Percentiles rank a stretch among this genome's conserved stretches.
Conservation (phyloP, 805 yeast genomes). For the Wickerhamiella shivajii region DNA sequence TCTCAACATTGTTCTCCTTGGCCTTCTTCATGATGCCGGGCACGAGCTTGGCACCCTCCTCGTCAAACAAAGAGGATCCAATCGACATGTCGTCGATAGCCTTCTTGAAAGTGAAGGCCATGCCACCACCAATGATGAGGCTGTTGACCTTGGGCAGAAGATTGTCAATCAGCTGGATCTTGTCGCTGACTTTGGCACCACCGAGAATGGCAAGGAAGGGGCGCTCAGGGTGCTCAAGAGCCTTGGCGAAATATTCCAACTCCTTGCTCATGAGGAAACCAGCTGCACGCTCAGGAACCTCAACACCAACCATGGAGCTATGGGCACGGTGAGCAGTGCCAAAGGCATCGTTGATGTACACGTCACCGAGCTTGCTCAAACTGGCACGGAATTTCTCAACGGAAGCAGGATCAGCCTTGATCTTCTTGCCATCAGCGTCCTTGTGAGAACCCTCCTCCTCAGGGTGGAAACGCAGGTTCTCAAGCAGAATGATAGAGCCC, state of each 20-base stretch:
- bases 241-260: conserved; percentile 93
- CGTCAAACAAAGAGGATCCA: conserved; percentile 86
- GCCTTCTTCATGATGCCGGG: conserved; percentile 90
- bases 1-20: conserved; percentile 85
- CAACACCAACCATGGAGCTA: conserved; percentile 97
- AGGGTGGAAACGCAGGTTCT: conserved; percentile 96
- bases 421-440: conserved; percentile 84
- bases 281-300: conserved; percentile 90
- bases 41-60: conserved; percentile 90
- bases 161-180: conserved; percentile 95
- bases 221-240: conserved; percentile 93
- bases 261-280: conserved; percentile 98
- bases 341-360: conserved; percentile 92
- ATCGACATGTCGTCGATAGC: conserved; percentile 70
- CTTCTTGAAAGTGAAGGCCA: conserved; percentile 99
- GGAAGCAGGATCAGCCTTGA: conserved; percentile 68
- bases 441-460: conserved; percentile 81
- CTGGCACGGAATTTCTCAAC: conserved; percentile 81
- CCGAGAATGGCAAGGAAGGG: conserved; percentile 98
- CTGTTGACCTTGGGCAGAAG: conserved; percentile 83
- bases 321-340: conserved; percentile 99
- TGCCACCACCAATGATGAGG: conserved; percentile 97
- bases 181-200: conserved; percentile 98
- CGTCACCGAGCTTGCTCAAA: conserved; percentile 88
- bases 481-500: conserved; percentile 81